phyloP scores from a whole-genome alignment of 495 filamentous ascomycete species.

The Annulohypoxylon nitens region DNA sequence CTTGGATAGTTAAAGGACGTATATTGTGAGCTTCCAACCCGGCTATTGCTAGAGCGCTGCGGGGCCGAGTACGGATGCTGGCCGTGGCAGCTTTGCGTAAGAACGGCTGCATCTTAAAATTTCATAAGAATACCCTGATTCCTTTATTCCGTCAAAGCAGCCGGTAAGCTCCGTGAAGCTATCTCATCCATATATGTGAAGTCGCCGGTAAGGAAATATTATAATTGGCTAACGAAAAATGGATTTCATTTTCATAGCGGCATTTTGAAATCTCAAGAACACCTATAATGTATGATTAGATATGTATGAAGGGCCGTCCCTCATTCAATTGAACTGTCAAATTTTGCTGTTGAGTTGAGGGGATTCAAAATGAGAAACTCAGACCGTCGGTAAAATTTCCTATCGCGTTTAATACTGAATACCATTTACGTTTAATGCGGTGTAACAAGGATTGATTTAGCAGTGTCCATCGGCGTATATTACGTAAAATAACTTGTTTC shows the following conservation, averaged over 20 bases:
- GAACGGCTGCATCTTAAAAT: conserved; percentile 20
- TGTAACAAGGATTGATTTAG: background rate
- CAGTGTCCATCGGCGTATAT: too few species aligned
- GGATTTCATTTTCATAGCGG: background rate
- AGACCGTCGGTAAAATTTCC: background rate
- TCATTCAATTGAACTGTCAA: background rate
- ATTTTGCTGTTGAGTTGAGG: background rate
- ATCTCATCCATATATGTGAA: background rate
- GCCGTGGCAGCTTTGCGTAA: conserved; percentile 6
- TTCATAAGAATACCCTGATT: background rate
- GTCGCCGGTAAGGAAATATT: background rate
- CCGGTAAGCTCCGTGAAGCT: background rate
- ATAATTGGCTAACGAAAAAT: background rate
- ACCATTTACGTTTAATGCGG: background rate
- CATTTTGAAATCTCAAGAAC: background rate
- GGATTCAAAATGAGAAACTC: too few species aligned
- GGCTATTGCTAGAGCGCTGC: background rate
- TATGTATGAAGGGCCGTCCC: background rate
- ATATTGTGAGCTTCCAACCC: background rate
- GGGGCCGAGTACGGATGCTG: conserved; percentile 3
- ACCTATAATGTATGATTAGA: background rate
- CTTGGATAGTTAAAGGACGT: background rate
- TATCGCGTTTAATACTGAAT: background rate
- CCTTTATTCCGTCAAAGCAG: background rate
- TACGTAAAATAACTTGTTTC: too few species aligned